These are phyloP conservation scores for Akanthomyces muscarius DNA, from an alignment of 2,329 filamentous ascomycete genomes.

Conservation along the genomic window DNA sequence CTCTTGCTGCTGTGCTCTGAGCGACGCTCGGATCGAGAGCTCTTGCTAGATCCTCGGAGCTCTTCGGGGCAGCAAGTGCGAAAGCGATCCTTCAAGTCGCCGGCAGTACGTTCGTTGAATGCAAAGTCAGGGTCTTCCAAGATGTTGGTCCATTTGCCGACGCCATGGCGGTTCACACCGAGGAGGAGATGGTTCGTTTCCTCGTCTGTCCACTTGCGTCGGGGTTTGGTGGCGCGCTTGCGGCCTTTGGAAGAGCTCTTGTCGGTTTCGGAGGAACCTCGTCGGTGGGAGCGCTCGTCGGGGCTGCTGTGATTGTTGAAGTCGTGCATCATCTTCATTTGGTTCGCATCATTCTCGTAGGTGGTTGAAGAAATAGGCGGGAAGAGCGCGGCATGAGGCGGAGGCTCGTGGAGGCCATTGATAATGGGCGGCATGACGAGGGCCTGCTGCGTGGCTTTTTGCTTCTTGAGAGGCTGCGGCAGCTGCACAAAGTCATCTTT, in stretches of 20 bases:
- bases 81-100: slow-evolving; percentile 63
- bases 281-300: slow-evolving; percentile 25
- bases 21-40: slow-evolving; percentile 24
- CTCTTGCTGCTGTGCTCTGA: slow-evolving; percentile 26
- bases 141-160: slow-evolving; percentile 63
- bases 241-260: slow-evolving; percentile 39
- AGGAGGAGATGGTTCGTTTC: slow-evolving; percentile 60
- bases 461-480: slow-evolving; percentile 61
- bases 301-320: slow-evolving; percentile 35
- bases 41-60: slow-evolving; percentile 43
- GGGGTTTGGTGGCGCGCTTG: slow-evolving; percentile 52
- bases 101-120: slow-evolving; percentile 58
- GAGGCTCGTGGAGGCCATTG: slow-evolving; percentile 59
- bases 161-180: slow-evolving; percentile 58
- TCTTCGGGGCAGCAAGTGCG: slow-evolving; percentile 62
- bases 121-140: slow-evolving; percentile 56
- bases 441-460: slow-evolving; percentile 53
- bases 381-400: slow-evolving; percentile 57
- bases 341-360: slow-evolving; percentile 45
- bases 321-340: slow-evolving; percentile 37
- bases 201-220: slow-evolving; percentile 61
- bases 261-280: slow-evolving; percentile 30
- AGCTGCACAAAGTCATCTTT: slow-evolving; percentile 63
- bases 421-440: slow-evolving; percentile 60
- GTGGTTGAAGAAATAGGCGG: slow-evolving; percentile 58